Percentiles rank a stretch among this genome's conserved stretches.
Evolutionary conservation across 805 yeast species (phyloP).

Genomic region (Hermanozyma aechmeae): DNA sequence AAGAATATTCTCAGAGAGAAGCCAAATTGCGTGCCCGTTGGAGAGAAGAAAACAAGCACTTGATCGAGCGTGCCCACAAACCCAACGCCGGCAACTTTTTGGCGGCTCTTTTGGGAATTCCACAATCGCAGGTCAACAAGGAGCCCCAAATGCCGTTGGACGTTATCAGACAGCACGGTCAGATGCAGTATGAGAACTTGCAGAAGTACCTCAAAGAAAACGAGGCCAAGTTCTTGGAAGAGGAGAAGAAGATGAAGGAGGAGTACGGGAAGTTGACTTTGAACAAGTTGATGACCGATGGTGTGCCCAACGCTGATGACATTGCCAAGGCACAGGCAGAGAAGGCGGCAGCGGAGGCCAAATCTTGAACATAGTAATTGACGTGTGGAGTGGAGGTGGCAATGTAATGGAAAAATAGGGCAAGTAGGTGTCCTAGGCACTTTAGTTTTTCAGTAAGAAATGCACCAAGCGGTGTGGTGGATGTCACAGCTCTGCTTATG

Average conservation of each 20-base stretch:
- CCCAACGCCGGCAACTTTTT: conserved; percentile 44
- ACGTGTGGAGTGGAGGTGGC: too few relatives aligned
- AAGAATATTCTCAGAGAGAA: conserved; percentile 78
- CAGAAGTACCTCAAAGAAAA: conserved; percentile 50
- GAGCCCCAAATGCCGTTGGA: conserved; percentile 78
- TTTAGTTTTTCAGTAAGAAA: too few relatives aligned
- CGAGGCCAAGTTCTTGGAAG: conserved; percentile 64
- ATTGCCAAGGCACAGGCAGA: conserved; percentile 34
- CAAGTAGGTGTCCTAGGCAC: too few relatives aligned
- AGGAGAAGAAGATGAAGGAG: conserved; percentile 79
- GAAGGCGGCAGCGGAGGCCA: conserved; percentile 11
- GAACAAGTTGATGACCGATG: conserved; percentile 79
- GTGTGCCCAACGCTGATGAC: conserved; percentile 69
- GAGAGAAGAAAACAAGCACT: conserved; percentile 41
- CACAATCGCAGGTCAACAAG: conserved; percentile 33
- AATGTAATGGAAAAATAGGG: too few relatives aligned
- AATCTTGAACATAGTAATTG: conserved; percentile 1
- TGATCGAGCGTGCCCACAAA: conserved; percentile 17
- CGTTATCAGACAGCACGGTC: conserved; percentile 84
- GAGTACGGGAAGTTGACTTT: conserved; percentile 74
- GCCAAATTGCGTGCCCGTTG: conserved; percentile 62
- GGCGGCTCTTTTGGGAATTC: conserved; percentile 57
- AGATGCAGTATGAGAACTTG: conserved; percentile 76
- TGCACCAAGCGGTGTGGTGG: too few relatives aligned
- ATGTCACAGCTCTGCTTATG: too few relatives aligned